Evolutionary conservation across 2,329 filamentous ascomycete species (phyloP).

Genomic region (Colletotrichum falcatum): DNA sequence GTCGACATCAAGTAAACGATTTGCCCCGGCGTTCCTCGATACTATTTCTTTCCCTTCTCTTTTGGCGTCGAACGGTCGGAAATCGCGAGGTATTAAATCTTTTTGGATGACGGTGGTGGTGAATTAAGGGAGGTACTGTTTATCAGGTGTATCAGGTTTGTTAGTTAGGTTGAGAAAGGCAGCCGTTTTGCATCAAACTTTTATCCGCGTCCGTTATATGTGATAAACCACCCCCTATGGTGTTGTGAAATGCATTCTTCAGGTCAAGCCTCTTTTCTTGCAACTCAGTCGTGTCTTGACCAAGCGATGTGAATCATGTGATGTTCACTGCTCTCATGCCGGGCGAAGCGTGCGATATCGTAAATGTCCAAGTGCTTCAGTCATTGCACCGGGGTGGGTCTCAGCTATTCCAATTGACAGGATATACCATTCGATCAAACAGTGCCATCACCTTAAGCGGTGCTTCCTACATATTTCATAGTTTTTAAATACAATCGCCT

Average conservation of each 20-base stretch:
- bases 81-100: background rate
- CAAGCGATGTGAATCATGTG: too few species aligned
- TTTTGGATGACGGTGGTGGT: background rate
- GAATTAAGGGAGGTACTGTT: background rate
- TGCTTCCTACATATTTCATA: background rate
- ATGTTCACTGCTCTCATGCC: background rate
- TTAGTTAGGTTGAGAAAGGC: background rate
- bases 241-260: background rate
- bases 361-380: background rate
- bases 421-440: too few species aligned
- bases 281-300: background rate
- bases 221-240: background rate
- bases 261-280: background rate
- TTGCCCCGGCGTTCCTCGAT: background rate
- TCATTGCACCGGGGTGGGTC: background rate
- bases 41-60: background rate
- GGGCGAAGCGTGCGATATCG: background rate
- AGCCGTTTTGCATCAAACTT: background rate
- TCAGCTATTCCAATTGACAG: background rate
- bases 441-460: background rate
- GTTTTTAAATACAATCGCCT: background rate
- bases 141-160: background rate
- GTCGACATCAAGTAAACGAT: slow-evolving; percentile 66
- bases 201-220: background rate
- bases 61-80: slow-evolving; percentile 16